phyloP scores from a whole-genome alignment of 805 yeast genomes.

The Dipodascus geniculatus region DNA sequence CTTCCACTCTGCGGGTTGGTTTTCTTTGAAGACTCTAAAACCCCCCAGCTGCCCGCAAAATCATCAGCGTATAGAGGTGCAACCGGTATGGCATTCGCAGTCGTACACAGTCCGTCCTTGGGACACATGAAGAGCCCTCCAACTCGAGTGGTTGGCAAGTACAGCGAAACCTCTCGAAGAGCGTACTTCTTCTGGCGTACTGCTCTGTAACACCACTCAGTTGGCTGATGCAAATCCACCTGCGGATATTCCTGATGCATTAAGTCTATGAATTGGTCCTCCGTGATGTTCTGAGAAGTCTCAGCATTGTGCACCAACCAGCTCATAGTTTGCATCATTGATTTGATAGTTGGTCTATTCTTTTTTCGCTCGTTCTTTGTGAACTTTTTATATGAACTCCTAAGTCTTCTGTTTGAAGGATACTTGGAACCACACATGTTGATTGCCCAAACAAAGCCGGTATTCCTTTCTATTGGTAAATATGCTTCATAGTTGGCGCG shows the following conservation, averaged over 20 bases:
- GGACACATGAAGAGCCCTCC: conserved; percentile 53
- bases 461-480: conserved; percentile 24
- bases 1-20: conserved; percentile 46
- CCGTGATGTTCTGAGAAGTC: conserved; percentile 1
- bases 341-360: not conserved
- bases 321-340: conserved; percentile 1
- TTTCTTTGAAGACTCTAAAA: not conserved
- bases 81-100: conserved; percentile 30
- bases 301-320: not conserved
- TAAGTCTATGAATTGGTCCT: conserved; percentile 9
- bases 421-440: conserved; percentile 10
- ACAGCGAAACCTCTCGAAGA: conserved; percentile 32
- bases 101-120: conserved; percentile 10
- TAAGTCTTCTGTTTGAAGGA: not conserved
- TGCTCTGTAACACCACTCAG: conserved; percentile 39
- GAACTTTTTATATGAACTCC: not conserved
- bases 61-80: conserved; percentile 2
- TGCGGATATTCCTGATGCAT: conserved; percentile 10
- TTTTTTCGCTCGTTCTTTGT: not conserved
- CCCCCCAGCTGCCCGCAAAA: not conserved
- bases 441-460: conserved; percentile 37
- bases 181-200: conserved; percentile 50
- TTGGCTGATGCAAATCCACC: conserved; percentile 11
- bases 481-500: conserved; percentile 32
- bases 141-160: conserved; percentile 46